Percentiles rank a stretch among this genome's conserved stretches.
Conservation (phyloP, 805 yeast species). For the Candida tibetensis region DNA sequence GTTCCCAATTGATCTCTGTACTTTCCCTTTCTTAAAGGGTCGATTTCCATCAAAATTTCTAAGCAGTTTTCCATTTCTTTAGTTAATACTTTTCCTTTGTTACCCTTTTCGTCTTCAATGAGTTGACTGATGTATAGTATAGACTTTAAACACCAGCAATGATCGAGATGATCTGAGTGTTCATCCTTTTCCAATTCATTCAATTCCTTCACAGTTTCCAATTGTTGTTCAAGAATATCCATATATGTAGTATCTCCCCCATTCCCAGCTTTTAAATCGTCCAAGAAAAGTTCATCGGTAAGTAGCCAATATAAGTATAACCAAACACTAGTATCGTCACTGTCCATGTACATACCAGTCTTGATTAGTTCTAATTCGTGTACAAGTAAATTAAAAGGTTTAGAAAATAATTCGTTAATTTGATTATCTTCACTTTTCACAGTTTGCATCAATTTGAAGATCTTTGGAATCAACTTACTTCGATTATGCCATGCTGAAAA, state of each 20-base stretch:
- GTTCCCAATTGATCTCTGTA: conserved; percentile 49
- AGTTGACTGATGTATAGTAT: conserved; percentile 45
- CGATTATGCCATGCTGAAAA: conserved; percentile 97
- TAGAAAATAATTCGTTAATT: conserved; percentile 20
- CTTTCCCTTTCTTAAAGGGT: conserved; percentile 63
- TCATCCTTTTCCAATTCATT: conserved; percentile 74
- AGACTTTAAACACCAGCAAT: conserved; percentile 74
- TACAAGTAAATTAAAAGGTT: conserved; percentile 36
- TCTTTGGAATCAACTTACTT: conserved; percentile 58
- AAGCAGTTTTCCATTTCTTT: conserved; percentile 38
- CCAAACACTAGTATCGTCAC: conserved; percentile 94
- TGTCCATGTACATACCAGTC: conserved; percentile 88
- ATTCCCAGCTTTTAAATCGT: conserved; percentile 13
- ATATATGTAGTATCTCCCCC: conserved; percentile 28
- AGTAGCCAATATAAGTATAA: conserved; percentile 80
- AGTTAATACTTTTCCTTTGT: conserved; percentile 1
- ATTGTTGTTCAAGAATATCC: conserved; percentile 44
- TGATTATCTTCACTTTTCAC: not conserved
- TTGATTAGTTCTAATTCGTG: conserved; percentile 67
- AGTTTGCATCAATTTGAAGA: conserved; percentile 30
- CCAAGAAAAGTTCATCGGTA: conserved; percentile 39
- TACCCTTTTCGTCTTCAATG: conserved; percentile 12
- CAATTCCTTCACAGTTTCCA: conserved; percentile 54
- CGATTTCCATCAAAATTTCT: conserved; percentile 47
- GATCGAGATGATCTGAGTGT: conserved; percentile 46